These are phyloP conservation scores for Crotalaria pallida DNA, from an alignment of 306 rosid species.

Conservation along the genomic window DNA sequence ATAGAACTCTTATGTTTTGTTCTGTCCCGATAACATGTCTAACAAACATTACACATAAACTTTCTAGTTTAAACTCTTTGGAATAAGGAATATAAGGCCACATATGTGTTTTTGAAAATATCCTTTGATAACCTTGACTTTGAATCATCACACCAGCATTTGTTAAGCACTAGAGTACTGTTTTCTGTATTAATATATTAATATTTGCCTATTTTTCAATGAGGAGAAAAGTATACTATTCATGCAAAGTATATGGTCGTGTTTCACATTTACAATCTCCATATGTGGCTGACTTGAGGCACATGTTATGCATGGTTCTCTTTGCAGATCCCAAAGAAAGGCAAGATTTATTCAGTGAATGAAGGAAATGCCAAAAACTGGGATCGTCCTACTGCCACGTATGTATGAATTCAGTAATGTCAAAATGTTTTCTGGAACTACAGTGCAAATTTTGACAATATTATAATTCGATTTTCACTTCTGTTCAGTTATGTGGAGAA, in stretches of 20 bases:
- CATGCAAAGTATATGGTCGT: not conserved
- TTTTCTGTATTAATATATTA: not conserved
- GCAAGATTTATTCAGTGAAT: slow-evolving; percentile 80
- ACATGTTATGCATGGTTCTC: slow-evolving; percentile 4
- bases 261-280: not conserved
- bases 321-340: slow-evolving; percentile 65
- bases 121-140: not conserved
- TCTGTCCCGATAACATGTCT: too few species aligned
- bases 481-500: slow-evolving; percentile 57
- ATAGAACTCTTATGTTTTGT: too few species aligned
- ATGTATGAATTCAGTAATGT: slow-evolving; percentile 10
- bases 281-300: not conserved
- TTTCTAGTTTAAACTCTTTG: not conserved
- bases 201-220: not conserved
- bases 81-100: not conserved
- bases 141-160: not conserved
- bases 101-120: not conserved
- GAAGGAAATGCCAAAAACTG: slow-evolving; percentile 90
- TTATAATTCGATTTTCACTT: not conserved
- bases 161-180: not conserved
- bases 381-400: slow-evolving; percentile 73
- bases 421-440: not conserved
- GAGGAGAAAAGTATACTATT: not conserved
- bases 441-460: not conserved
- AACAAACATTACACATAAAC: not conserved